Conservation (phyloP, 83 land plant genomes). For the Diphasiastrum complanatum region DNA sequence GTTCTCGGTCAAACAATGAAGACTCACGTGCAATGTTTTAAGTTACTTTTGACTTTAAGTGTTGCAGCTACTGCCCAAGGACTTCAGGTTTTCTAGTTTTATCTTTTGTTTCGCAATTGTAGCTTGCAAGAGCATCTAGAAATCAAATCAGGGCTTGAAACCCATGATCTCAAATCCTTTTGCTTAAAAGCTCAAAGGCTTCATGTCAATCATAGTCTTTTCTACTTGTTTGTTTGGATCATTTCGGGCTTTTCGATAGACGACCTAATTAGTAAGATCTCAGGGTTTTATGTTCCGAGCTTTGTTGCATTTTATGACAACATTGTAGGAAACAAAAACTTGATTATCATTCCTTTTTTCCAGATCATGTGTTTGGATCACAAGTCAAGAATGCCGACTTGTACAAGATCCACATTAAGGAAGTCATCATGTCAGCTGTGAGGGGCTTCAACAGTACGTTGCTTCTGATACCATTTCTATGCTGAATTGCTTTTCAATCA, state of each 20-base stretch:
- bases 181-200: too few relatives aligned
- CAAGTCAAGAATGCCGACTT: conserved; percentile 24
- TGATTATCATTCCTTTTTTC: background rate
- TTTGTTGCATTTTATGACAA: too few relatives aligned
- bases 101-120: too few relatives aligned
- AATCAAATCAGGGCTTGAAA: too few relatives aligned
- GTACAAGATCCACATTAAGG: conserved; percentile 29
- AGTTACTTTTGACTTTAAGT: background rate
- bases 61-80: too few relatives aligned
- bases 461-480: too few relatives aligned
- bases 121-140: too few relatives aligned
- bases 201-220: too few relatives aligned
- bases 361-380: conserved; percentile 33
- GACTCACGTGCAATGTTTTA: background rate
- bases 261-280: too few relatives aligned
- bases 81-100: too few relatives aligned
- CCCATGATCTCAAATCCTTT: too few relatives aligned
- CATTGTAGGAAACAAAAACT: background rate
- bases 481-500: background rate
- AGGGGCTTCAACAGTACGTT: conserved; percentile 32
- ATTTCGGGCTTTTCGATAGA: background rate
- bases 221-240: background rate
- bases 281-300: background rate
- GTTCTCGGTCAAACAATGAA: too few relatives aligned
- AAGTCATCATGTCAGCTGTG: conserved; percentile 30